Conservation (phyloP, 805 yeast genomes). For the Ogataea neopini region DNA sequence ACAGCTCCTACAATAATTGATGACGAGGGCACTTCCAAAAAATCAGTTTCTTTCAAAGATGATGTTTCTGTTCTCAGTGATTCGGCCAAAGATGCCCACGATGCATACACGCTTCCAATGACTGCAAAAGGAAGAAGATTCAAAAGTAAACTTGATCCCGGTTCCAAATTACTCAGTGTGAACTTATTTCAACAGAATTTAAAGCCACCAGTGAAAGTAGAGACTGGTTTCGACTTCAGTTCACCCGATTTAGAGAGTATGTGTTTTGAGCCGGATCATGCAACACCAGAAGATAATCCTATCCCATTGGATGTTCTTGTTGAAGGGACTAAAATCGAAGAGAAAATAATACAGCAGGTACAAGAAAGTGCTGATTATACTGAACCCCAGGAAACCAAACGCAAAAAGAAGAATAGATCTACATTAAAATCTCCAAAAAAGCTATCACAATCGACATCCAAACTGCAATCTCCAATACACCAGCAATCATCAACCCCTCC, state of each 20-base stretch:
- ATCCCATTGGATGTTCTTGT: slow-evolving; percentile 14
- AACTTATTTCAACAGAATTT: slow-evolving; percentile 10
- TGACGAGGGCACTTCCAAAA: slow-evolving; percentile 16
- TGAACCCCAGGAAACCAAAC: neutral
- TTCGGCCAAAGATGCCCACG: slow-evolving; percentile 9
- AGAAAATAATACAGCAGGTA: neutral
- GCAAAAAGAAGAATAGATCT: neutral
- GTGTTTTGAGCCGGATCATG: slow-evolving; percentile 26
- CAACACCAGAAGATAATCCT: slow-evolving; percentile 19
- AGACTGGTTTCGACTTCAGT: neutral
- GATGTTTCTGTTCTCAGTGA: slow-evolving; percentile 18
- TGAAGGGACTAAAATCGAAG: neutral
- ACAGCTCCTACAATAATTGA: slow-evolving; percentile 5
- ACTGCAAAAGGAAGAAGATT: slow-evolving; percentile 2
- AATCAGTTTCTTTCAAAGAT: slow-evolving; percentile 23
- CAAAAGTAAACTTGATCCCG: slow-evolving; percentile 6
- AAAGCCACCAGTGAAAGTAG: neutral
- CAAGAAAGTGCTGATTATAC: neutral
- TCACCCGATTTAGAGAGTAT: slow-evolving; percentile 14
- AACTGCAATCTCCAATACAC: neutral
- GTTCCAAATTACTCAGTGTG: slow-evolving; percentile 12
- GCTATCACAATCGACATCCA: neutral
- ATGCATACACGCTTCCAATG: slow-evolving; percentile 9
- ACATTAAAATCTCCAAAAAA: neutral
- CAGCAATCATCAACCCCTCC: neutral